Base-by-base conservation (phyloP, 2,329 filamentous ascomycete species). In the Stylonectria norvegica region DNA sequence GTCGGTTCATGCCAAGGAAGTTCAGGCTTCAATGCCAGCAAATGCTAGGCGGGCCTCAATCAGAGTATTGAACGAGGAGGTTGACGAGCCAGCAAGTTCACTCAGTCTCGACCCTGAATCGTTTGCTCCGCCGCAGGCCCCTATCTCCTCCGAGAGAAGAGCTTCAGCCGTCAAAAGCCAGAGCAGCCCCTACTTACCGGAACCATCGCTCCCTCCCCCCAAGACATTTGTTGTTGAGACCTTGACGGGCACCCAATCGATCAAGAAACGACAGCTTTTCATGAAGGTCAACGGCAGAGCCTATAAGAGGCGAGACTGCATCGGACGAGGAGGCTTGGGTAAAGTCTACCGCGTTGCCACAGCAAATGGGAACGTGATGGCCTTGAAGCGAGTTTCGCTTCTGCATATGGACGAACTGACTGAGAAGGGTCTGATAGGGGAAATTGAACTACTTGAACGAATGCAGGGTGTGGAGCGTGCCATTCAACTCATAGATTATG, bases 331-430 rank as follows among this genome's bases (percentile, higher is more conserved):
- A 47, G 93, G 93, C 20, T 96, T 89, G 53, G 90, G 86, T 35
- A 90, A 94, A 58, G 93, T 98, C 2, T 98, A 95, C 64, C 84
- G 89, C 32, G 93, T 98, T 22, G 94, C 95, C 72, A 91, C 93
- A 0, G 93, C 98, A 63, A 97, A 96, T 59, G 90, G 89, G 58
- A 94, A 90, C 62, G 88, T 95, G 65, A 90, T 95, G 65, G 93
- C 93, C 1, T 68, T 98, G 51, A 98, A 98, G 68, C 78, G 89
- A 34, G 93, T 98, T 17, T 88, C 91, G 36, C 74, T 97, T 6
- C 89, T 95, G 58, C 86, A 91, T 55, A 86, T 89, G 19, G 91
- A 98, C 58, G 88, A 93, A 51, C 72, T 75, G 17, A 87, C 88
- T 1, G 80, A 98, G 37, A 78, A 79, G 42, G 91, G 91, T 1